Evolutionary conservation across 176 grass and related monocot species (phyloP).

Genomic region (Rhipidocladum racemiflorum): DNA sequence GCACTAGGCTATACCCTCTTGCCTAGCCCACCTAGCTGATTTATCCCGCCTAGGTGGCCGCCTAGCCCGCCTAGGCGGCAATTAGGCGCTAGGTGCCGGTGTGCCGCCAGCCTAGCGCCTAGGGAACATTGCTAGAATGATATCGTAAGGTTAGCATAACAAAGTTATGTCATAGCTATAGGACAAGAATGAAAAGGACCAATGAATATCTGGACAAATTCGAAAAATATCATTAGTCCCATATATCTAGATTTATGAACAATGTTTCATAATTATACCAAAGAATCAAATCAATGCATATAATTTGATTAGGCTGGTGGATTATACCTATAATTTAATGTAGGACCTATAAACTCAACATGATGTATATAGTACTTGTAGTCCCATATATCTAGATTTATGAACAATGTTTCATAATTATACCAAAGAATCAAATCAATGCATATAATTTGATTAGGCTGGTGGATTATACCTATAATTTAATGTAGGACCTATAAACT

Average conservation of each 20-base stretch:
- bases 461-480: not conserved
- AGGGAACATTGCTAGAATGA: not conserved
- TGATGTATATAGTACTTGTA: not conserved
- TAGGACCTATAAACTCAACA: not conserved
- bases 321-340: not conserved
- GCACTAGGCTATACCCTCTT: no score
- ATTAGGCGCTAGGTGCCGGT: no score
- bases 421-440: constrained; percentile 1
- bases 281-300: constrained; percentile 6
- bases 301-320: not conserved
- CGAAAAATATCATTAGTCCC: not conserved
- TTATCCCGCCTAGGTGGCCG: no score
- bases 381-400: not conserved
- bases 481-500: not conserved
- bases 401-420: not conserved
- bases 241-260: not conserved
- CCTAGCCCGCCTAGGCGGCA: no score
- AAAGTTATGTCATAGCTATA: not conserved
- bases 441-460: not conserved
- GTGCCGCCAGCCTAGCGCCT: no score
- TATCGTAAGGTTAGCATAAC: not conserved
- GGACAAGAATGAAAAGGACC: not conserved
- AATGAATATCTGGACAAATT: not conserved
- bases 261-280: not conserved
- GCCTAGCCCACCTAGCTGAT: no score